Conservation (phyloP, 495 filamentous ascomycete species). For the Penicillium macrosclerotiorum region DNA sequence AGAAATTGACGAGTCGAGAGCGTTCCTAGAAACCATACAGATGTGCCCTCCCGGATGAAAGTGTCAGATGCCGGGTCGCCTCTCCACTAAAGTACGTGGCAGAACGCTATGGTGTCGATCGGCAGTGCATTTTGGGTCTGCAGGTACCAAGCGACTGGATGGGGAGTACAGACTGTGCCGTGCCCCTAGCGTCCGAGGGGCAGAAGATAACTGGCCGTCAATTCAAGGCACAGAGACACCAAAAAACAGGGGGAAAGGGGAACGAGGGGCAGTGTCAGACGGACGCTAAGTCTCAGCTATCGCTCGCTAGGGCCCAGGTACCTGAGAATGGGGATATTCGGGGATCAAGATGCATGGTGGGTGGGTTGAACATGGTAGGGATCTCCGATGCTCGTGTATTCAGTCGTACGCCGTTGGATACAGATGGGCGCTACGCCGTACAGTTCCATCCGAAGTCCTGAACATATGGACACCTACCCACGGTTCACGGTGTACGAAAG, state of each 20-base stretch:
- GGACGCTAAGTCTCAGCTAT: conserved; percentile 12
- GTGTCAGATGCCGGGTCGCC: neutral
- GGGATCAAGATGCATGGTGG: neutral
- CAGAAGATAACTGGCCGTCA: neutral
- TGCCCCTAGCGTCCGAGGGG: neutral
- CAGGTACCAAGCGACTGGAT: conserved; percentile 7
- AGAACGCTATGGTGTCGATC: conserved; percentile 7
- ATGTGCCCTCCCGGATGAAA: conserved; percentile 3
- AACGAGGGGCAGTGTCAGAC: conserved; percentile 5
- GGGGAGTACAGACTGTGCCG: too few relatives aligned
- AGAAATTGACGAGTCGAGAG: conserved; percentile 1
- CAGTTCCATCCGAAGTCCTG: too few relatives aligned
- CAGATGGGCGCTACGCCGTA: neutral
- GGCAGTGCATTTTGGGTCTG: neutral
- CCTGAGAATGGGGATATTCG: conserved; percentile 15
- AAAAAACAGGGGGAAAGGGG: neutral
- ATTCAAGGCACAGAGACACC: too few relatives aligned
- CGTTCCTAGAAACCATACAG: neutral
- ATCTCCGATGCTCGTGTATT: conserved; percentile 18
- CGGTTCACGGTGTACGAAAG: too few relatives aligned
- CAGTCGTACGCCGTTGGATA: conserved; percentile 1
- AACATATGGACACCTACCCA: too few relatives aligned
- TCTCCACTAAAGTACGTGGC: conserved; percentile 7
- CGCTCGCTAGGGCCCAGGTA: conserved; percentile 10
- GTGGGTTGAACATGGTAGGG: conserved; percentile 23